Conservation (phyloP, 2,329 filamentous ascomycete genomes). For the Calonectria crousiana region DNA sequence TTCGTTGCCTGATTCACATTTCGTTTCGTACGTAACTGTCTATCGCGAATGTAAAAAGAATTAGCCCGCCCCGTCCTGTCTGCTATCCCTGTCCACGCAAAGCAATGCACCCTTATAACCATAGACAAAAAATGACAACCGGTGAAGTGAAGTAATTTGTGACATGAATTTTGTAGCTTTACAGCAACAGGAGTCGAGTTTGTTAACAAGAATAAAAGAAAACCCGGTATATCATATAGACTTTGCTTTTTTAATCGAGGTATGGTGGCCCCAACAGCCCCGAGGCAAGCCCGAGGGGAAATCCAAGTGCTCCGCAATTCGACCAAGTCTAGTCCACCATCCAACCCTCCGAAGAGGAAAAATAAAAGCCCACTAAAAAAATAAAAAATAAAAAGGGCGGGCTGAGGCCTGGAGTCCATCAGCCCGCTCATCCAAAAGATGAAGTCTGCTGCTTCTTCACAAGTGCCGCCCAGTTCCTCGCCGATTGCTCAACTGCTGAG, state of each 20-base stretch:
- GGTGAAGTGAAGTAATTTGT: constrained; percentile 24
- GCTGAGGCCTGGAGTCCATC: constrained; percentile 23
- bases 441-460: constrained; percentile 34
- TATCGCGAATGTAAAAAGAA: constrained; percentile 14
- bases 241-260: constrained; percentile 41
- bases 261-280: constrained; percentile 40
- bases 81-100: constrained; percentile 14
- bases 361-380: constrained; percentile 21
- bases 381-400: constrained; percentile 17
- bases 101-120: not conserved
- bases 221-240: constrained; percentile 36
- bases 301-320: constrained; percentile 47
- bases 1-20: constrained; percentile 20
- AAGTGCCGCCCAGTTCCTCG: constrained; percentile 43
- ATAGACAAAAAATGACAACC: constrained; percentile 18
- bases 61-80: constrained; percentile 1
- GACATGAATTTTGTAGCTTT: constrained; percentile 31
- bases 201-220: constrained; percentile 34
- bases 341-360: constrained; percentile 31
- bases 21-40: constrained; percentile 22
- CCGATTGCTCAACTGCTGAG: constrained; percentile 39
- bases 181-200: constrained; percentile 44
- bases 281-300: constrained; percentile 46
- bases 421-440: constrained; percentile 21
- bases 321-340: constrained; percentile 43